Evolutionary conservation across 768 basidiomycete genomes (phyloP).

Genomic region (Boletus rex-veris): DNA sequence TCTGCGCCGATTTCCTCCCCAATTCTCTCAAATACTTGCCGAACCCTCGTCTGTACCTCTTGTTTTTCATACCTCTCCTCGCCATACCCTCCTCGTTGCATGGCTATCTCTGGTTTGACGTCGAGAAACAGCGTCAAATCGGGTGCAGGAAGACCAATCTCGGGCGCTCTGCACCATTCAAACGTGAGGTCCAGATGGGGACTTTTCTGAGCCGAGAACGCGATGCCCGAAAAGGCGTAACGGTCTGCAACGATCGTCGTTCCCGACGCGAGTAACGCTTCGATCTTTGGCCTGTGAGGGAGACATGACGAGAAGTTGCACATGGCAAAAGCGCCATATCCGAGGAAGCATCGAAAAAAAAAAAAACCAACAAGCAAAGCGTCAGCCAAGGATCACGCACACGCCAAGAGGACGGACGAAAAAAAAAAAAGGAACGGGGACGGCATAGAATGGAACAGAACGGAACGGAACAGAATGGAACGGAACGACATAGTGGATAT

Average conservation of each 20-base stretch:
- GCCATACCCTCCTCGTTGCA: conserved; percentile 74
- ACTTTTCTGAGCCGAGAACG: conserved; percentile 69
- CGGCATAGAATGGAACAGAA: no score
- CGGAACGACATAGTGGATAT: no score
- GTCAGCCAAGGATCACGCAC: neutral
- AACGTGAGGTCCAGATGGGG: conserved; percentile 49
- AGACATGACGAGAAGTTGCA: no score
- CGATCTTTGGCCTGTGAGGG: conserved; percentile 53
- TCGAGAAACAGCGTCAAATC: conserved; percentile 88
- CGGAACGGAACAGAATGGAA: no score
- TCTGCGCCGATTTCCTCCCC: conserved; percentile 45
- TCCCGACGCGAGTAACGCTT: conserved; percentile 53
- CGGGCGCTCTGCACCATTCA: conserved; percentile 83
- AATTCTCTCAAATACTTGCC: conserved; percentile 55
- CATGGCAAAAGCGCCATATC: no score
- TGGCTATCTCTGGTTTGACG: conserved; percentile 66
- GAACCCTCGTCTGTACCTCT: conserved; percentile 67
- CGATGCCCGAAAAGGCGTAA: conserved; percentile 95
- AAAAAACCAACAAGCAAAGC: neutral
- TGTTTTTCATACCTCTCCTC: conserved; percentile 84
- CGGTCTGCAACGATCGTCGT: conserved; percentile 84
- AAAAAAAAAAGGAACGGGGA: neutral
- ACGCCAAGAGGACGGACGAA: neutral
- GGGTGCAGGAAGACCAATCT: conserved; percentile 83
- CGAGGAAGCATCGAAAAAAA: neutral